Evolutionary conservation across 2,329 filamentous ascomycete genomes (phyloP).

Genomic region (Diaporthe caulivora): DNA sequence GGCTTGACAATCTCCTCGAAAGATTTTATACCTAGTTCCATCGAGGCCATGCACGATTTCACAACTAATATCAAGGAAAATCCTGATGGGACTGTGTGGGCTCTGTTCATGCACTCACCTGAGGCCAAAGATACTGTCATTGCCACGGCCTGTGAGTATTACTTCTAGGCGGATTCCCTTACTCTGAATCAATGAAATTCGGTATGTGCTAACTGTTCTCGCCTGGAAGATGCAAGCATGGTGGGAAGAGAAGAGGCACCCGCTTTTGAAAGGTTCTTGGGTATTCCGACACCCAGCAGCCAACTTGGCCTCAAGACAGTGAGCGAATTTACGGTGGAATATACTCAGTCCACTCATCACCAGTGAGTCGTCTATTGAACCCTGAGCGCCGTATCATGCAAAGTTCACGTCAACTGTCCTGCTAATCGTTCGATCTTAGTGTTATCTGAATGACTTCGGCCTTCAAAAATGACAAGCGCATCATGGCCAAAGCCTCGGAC

Average conservation of each 20-base stretch:
- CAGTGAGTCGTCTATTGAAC: neutral
- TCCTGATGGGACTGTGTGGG: constrained; percentile 6
- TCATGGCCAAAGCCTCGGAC: constrained; percentile 50
- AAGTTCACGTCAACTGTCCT: no score
- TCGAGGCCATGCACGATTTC: constrained; percentile 7
- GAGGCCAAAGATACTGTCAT: constrained; percentile 9
- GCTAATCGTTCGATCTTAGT: constrained; percentile 33
- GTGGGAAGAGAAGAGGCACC: constrained; percentile 1
- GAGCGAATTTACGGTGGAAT: constrained; percentile 13
- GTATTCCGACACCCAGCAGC: neutral
- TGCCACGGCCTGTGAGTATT: neutral
- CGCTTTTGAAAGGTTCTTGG: neutral
- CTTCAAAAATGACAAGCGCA: constrained; percentile 52
- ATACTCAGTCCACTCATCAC: constrained; percentile 13
- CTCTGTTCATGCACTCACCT: constrained; percentile 10
- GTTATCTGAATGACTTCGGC: constrained; percentile 53
- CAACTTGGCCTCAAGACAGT: constrained; percentile 15
- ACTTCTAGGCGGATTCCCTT: no score
- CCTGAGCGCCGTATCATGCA: no score
- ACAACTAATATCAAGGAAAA: neutral
- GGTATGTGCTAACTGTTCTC: neutral
- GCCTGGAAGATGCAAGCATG: constrained; percentile 4
- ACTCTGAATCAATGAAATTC: neutral
- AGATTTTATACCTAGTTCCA: neutral
- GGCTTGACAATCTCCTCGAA: constrained; percentile 7